Percentiles rank a stretch among this genome's conserved stretches.
phyloP scores from a whole-genome alignment of 495 filamentous ascomycete genomes.

The Penicillium alfredii region DNA sequence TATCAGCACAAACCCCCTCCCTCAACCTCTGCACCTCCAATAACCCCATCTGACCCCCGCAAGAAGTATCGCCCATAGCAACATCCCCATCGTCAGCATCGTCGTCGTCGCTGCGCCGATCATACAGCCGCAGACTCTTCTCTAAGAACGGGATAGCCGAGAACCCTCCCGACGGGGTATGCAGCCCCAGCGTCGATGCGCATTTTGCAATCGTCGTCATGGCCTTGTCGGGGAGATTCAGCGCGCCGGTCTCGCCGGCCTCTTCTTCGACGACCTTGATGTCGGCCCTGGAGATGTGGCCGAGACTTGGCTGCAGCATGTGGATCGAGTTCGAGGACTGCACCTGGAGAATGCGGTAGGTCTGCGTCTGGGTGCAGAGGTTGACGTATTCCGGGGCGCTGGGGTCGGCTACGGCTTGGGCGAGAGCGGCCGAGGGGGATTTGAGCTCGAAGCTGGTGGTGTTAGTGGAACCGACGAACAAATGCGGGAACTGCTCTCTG shows the following conservation, averaged over 20 bases:
- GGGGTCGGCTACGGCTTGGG: constrained; percentile 18
- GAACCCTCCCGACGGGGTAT: constrained; percentile 28
- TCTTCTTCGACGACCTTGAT: constrained; percentile 28
- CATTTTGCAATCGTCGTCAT: constrained; percentile 63
- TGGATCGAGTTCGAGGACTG: constrained; percentile 86
- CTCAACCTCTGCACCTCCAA: constrained; percentile 11
- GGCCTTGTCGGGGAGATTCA: constrained; percentile 31
- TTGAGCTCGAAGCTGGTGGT: constrained; percentile 59
- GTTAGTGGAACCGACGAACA: not conserved
- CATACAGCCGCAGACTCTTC: constrained; percentile 32
- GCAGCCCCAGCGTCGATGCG: constrained; percentile 66
- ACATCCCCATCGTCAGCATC: constrained; percentile 15
- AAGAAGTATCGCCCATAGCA: constrained; percentile 11
- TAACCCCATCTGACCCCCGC: not conserved
- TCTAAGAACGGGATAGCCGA: constrained; percentile 30
- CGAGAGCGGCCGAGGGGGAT: constrained; percentile 32
- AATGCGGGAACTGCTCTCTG: not conserved
- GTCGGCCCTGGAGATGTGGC: constrained; percentile 21
- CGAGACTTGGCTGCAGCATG: constrained; percentile 52
- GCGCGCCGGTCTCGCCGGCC: constrained; percentile 16
- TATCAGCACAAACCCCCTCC: constrained; percentile 32
- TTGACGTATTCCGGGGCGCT: constrained; percentile 57
- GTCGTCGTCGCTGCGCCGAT: constrained; percentile 14
- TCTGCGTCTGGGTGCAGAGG: constrained; percentile 62
- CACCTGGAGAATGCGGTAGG: constrained; percentile 79